These are phyloP conservation scores for Penicillium sp. DNA, from an alignment of 2,329 filamentous ascomycete species.

Conservation along the genomic window DNA sequence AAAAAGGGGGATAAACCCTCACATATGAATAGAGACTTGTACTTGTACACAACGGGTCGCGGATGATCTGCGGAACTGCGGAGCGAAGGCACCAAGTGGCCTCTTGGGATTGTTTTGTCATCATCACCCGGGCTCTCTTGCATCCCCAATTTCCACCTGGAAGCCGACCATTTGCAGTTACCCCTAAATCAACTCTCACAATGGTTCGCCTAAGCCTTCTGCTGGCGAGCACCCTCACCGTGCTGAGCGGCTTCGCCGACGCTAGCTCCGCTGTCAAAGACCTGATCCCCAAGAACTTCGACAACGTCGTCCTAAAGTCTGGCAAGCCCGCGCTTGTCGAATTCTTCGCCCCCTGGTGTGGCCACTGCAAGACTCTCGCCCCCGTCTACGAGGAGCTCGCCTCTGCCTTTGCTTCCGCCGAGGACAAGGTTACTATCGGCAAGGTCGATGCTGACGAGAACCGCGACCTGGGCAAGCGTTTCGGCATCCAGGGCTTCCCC, in stretches of 20 bases:
- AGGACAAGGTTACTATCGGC: constrained; percentile 77
- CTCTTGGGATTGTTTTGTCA: constrained; percentile 30
- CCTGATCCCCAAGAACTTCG: constrained; percentile 86
- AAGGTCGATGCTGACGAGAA: constrained; percentile 95
- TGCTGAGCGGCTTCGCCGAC: constrained; percentile 53
- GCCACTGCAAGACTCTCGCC: constrained; percentile 96
- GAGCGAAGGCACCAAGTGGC: constrained; percentile 31
- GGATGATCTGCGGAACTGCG: constrained; percentile 18
- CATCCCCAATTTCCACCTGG: not conserved
- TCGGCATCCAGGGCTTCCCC: constrained; percentile 89
- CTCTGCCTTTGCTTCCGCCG: constrained; percentile 63
- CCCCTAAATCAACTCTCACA: constrained; percentile 14
- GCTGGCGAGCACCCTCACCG: constrained; percentile 45
- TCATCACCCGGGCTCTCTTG: constrained; percentile 6
- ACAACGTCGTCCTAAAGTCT: constrained; percentile 79
- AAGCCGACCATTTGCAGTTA: not conserved
- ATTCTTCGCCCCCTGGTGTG: constrained; percentile 98
- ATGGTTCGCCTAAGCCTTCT: constrained; percentile 48
- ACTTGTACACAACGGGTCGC: not conserved
- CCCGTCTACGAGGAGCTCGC: constrained; percentile 92
- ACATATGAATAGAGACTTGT: not conserved
- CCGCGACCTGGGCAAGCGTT: constrained; percentile 75
- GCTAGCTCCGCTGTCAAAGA: constrained; percentile 81
- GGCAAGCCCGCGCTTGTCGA: constrained; percentile 95
- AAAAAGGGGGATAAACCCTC: not conserved